Evolutionary conservation across 139 green algal species (phyloP), one percentile per base, ranked within the genome.

Genomic region (Eudorina sp.): DNA sequence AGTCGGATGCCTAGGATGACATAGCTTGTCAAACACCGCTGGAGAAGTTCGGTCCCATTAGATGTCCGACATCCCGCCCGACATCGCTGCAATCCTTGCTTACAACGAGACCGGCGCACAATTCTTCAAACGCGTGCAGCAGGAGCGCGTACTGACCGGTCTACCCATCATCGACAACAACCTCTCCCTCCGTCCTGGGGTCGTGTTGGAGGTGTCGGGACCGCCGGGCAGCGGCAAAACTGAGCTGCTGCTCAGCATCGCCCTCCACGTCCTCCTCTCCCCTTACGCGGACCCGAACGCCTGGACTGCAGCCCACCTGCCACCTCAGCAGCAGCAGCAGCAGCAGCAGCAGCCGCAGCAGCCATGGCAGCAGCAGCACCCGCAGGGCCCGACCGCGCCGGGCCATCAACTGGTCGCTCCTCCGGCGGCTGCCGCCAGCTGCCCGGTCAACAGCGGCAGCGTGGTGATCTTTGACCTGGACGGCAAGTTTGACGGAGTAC

Each of bases 141-240:
- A 62, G 2, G 84, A 89, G 55, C 72, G 58, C 43, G 43, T 85
- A 1, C 58, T 76, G 0, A 85, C 72, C 2, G 84, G 84, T 3
- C 9, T 85, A 2, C 29, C 51, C 0, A 51, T 84, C 0, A 77
- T 89, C 40, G 84, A 89, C 40, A 31, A 46, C 23, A 51, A 85
- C 29, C 0, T 89, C 25, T 53, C 25, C 18, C 55, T 89, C 27
- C 84, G 84, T 3, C 84, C 70, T 13, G 84, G 84, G n/a, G 68
- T 84, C 7, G 72, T 89, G 38, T 16, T 89, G 7, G 84, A 89
- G 55, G 74, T 78, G 23, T 72, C 40, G 0, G 84, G 84, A 13
- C 72, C 84, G 18, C 43, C 70, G 13, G 72, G 72, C 72, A 85
- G 72, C 40, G 84, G 84, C 31, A 89, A 89, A 34, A 89, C 72